Conservation (phyloP, 805 yeast genomes). For the Myxozyma kluyveri region DNA sequence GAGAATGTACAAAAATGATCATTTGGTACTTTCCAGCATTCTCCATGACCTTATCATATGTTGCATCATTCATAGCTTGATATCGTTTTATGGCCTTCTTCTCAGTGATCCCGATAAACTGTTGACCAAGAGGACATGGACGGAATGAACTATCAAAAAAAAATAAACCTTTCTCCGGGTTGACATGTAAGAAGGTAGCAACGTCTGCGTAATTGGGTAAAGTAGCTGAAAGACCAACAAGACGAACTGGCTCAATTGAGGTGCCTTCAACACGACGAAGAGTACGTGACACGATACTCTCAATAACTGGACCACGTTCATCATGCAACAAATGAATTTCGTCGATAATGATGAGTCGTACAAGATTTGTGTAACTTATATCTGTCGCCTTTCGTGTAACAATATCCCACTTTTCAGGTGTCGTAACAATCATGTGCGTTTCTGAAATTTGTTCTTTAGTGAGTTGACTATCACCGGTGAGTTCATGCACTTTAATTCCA, state of each 20-base stretch:
- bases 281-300: constrained; percentile 51
- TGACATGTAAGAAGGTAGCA: constrained; percentile 47
- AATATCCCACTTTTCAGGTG: constrained; percentile 64
- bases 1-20: constrained; percentile 46
- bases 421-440: constrained; percentile 55
- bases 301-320: constrained; percentile 49
- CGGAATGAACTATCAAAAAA: constrained; percentile 55
- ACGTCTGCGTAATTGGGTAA: constrained; percentile 52
- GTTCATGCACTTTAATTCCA: constrained; percentile 48
- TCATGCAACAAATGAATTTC: constrained; percentile 50
- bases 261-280: constrained; percentile 59
- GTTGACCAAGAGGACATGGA: constrained; percentile 45
- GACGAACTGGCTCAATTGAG: constrained; percentile 61
- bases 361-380: constrained; percentile 52
- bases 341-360: constrained; percentile 49
- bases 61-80: constrained; percentile 67
- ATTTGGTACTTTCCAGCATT: constrained; percentile 34
- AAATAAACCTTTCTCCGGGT: constrained; percentile 83
- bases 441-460: constrained; percentile 46
- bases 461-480: constrained; percentile 56
- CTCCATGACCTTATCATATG: constrained; percentile 48
- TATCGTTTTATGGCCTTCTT: constrained; percentile 57
- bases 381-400: constrained; percentile 54
- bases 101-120: constrained; percentile 46
- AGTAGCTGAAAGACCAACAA: constrained; percentile 53